Evolutionary conservation across 371 early-diverging fungal species (phyloP).

Genomic region (Circinella umbellata): DNA sequence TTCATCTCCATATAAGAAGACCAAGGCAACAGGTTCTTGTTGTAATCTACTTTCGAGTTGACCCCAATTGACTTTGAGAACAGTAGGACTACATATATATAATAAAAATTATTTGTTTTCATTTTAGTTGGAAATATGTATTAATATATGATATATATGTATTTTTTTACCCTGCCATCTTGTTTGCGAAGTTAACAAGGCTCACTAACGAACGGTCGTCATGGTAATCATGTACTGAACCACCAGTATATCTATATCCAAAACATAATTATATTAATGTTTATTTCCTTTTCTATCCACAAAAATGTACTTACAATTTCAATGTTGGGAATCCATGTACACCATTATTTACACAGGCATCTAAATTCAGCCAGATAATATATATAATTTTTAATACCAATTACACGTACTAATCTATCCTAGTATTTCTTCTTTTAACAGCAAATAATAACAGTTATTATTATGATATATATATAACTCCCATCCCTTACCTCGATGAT

Average conservation of each 20-base stretch:
- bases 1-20: slow-evolving; percentile 37
- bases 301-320: slow-evolving; percentile 49
- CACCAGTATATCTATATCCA: slow-evolving; percentile 31
- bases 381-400: not conserved
- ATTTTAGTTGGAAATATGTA: not conserved
- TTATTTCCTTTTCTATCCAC: not conserved
- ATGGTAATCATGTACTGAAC: slow-evolving; percentile 46
- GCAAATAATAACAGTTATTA: no score
- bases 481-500: slow-evolving; percentile 43
- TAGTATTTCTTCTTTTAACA: no score
- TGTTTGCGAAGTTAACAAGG: slow-evolving; percentile 54
- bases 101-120: not conserved
- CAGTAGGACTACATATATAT: slow-evolving; percentile 23
- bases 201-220: slow-evolving; percentile 61
- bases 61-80: slow-evolving; percentile 28
- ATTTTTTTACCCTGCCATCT: slow-evolving; percentile 34
- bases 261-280: not conserved
- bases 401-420: no score
- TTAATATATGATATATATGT: not conserved
- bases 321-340: slow-evolving; percentile 88
- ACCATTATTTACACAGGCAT: slow-evolving; percentile 58
- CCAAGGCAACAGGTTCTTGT: slow-evolving; percentile 34
- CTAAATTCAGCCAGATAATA: slow-evolving; percentile 14
- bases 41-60: slow-evolving; percentile 26
- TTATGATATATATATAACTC: not conserved